phyloP scores from a whole-genome alignment of 23 red algal species.

The Gracilariopsis chorda region DNA sequence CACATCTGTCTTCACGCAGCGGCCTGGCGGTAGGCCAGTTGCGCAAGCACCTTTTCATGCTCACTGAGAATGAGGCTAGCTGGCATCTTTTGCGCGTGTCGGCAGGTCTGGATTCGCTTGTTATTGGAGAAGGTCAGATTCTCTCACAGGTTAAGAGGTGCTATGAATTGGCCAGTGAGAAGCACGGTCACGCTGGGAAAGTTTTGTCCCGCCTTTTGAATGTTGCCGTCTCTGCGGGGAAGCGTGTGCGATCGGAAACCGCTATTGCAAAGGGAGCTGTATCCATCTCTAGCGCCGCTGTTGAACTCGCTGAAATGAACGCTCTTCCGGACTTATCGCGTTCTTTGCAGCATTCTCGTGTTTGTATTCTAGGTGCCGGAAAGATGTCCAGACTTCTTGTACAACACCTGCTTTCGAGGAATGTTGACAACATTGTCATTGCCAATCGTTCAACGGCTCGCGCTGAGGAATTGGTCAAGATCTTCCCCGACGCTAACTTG shows the following conservation, averaged over 20 bases:
- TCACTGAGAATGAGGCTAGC: constrained; percentile 76
- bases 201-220: constrained; percentile 81
- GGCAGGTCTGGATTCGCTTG: constrained; percentile 88
- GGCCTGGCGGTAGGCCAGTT: constrained; percentile 67
- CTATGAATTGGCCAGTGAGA: constrained; percentile 87
- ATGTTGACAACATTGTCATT: constrained; percentile 68
- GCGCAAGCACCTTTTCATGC: constrained; percentile 84
- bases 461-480: constrained; percentile 81
- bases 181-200: constrained; percentile 86
- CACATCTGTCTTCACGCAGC: constrained; percentile 60
- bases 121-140: constrained; percentile 99
- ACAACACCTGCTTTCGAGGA: constrained; percentile 77
- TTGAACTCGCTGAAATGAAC: constrained; percentile 82
- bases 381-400: constrained; percentile 94
- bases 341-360: constrained; percentile 25
- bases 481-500: constrained; percentile 85
- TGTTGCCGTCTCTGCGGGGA: constrained; percentile 92
- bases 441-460: constrained; percentile 85
- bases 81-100: constrained; percentile 96
- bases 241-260: constrained; percentile 94
- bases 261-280: constrained; percentile 96
- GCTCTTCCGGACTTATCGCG: constrained; percentile 47
- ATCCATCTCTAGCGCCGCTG: constrained; percentile 91
- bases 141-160: constrained; percentile 93
- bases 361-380: constrained; percentile 93